Evolutionary conservation across 495 filamentous ascomycete species (phyloP).

Genomic region (Penicillium manginii): DNA sequence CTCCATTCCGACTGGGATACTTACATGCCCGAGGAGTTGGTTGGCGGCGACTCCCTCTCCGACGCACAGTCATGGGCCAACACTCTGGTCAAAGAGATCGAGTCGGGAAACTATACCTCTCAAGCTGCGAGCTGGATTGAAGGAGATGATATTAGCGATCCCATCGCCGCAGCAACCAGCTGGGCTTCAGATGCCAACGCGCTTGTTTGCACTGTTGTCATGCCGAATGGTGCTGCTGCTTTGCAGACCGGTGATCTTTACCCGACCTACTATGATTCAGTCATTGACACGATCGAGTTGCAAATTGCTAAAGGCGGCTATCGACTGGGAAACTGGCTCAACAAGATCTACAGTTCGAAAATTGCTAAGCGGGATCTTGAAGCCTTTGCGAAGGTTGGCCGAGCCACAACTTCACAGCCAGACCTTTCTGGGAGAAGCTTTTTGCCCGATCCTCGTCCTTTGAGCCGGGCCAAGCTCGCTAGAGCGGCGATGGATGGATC

Average conservation of each 20-base stretch:
- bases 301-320: slow-evolving; percentile 79
- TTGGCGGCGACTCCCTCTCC: slow-evolving; percentile 42
- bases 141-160: slow-evolving; percentile 45
- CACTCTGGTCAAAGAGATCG: slow-evolving; percentile 44
- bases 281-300: slow-evolving; percentile 64
- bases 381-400: slow-evolving; percentile 1
- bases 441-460: slow-evolving; percentile 14
- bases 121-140: slow-evolving; percentile 51
- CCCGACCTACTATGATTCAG: slow-evolving; percentile 55
- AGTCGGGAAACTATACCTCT: slow-evolving; percentile 50
- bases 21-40: slow-evolving; percentile 60
- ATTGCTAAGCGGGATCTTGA: slow-evolving; percentile 23
- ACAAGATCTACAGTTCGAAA: slow-evolving; percentile 23
- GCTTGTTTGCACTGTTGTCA: slow-evolving; percentile 58
- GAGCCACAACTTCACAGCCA: background rate
- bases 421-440: slow-evolving; percentile 14
- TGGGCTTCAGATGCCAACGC: slow-evolving; percentile 64
- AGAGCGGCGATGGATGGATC: slow-evolving; percentile 30
- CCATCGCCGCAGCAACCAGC: slow-evolving; percentile 40
- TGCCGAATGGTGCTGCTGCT: slow-evolving; percentile 35
- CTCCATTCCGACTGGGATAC: slow-evolving; percentile 69
- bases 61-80: slow-evolving; percentile 39
- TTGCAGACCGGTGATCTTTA: slow-evolving; percentile 40
- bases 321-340: slow-evolving; percentile 53
- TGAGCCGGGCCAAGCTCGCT: slow-evolving; percentile 27